These are phyloP conservation scores for Darksidea phi DNA, from an alignment of 495 filamentous ascomycete species.

Conservation along the genomic window DNA sequence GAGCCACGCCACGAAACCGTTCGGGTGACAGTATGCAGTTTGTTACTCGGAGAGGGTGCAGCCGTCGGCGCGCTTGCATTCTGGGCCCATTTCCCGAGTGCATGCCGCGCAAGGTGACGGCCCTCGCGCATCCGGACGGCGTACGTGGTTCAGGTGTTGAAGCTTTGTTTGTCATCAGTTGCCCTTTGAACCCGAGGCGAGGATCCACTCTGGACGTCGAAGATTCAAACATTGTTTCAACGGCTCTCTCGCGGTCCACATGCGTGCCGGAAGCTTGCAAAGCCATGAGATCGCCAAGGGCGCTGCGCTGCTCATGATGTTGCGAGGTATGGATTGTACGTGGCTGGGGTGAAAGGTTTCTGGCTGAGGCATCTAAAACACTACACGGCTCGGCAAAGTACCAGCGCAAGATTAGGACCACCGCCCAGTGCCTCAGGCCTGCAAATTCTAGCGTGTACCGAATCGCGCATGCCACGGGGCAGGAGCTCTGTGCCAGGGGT, in stretches of 20 bases:
- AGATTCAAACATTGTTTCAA: conserved; percentile 7
- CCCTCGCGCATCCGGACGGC: conserved; percentile 16
- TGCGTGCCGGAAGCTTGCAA: too few relatives aligned
- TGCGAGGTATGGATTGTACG: neutral
- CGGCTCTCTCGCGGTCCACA: neutral
- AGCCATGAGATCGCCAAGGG: neutral
- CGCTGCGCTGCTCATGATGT: neutral
- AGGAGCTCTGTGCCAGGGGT: conserved; percentile 9
- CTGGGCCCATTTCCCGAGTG: conserved; percentile 7
- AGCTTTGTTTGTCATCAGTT: neutral
- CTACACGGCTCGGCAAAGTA: neutral
- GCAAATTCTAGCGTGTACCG: neutral
- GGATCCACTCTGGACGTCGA: too few relatives aligned
- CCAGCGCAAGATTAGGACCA: neutral
- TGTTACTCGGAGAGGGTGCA: conserved; percentile 22
- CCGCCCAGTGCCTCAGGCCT: conserved; percentile 10
- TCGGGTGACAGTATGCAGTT: conserved; percentile 13
- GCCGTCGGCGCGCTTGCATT: conserved; percentile 9
- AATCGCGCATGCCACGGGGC: neutral
- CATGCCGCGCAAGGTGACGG: conserved; percentile 27
- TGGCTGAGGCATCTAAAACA: conserved; percentile 9
- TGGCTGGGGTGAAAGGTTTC: neutral
- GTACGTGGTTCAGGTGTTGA: neutral
- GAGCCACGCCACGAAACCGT: conserved; percentile 30
- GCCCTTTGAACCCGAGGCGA: too few relatives aligned